A percentile compares a stretch with the other conserved stretches of the same genome.
These are phyloP conservation scores for Calonectria pseudoreteaudii DNA, from an alignment of 2,329 filamentous ascomycete genomes.

Conservation along the genomic window DNA sequence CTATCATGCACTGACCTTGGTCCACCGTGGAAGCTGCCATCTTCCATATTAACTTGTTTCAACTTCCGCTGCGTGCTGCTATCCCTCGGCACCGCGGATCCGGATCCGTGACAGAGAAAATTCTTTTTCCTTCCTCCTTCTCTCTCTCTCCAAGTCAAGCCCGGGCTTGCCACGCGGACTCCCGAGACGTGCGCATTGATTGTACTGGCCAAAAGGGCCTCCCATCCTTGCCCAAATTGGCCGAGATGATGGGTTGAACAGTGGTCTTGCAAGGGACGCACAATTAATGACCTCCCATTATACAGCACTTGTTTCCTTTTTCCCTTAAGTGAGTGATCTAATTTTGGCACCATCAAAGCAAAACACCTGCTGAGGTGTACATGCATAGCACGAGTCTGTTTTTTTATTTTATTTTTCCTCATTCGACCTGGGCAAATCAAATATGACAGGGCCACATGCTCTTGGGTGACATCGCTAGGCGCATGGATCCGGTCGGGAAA, in stretches of 20 bases:
- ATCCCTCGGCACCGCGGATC: neutral
- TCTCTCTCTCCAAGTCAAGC: neutral
- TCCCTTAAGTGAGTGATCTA: neutral
- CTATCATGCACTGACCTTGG: neutral
- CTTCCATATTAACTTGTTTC: slow-evolving; percentile 12
- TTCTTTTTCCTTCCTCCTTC: neutral
- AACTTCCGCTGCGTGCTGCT: neutral
- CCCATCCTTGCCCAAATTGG: neutral
- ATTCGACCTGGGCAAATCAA: neutral
- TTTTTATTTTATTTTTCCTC: neutral
- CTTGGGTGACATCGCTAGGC: neutral
- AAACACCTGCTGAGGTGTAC: neutral
- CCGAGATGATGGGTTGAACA: neutral
- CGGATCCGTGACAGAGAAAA: neutral
- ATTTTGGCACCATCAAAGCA: neutral
- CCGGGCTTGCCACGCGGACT: neutral
- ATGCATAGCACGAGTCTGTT: neutral
- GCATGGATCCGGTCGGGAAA: slow-evolving; percentile 5
- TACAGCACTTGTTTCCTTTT: neutral
- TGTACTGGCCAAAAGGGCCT: neutral
- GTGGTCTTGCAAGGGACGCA: neutral
- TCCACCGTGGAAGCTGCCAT: neutral
- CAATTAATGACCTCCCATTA: neutral
- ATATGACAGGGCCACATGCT: slow-evolving; percentile 6
- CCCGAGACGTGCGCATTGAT: neutral